Percentiles rank a stretch among this genome's conserved stretches.
Conservation (phyloP, 495 filamentous ascomycete species). For the Pyronema omphalodes region DNA sequence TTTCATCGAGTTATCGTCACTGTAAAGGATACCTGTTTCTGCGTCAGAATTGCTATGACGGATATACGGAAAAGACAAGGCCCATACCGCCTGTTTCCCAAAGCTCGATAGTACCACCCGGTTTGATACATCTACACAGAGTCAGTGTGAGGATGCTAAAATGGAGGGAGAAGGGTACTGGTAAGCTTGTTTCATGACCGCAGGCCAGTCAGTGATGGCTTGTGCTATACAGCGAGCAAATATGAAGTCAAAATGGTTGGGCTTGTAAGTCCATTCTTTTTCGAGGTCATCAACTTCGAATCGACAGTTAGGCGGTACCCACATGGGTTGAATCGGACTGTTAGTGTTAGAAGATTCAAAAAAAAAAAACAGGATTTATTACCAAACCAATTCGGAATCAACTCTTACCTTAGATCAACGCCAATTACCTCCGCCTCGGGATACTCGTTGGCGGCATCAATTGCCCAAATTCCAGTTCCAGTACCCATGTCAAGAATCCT, state of each 20-base stretch:
- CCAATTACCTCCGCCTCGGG: no score
- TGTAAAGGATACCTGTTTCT: background rate
- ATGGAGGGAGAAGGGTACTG: background rate
- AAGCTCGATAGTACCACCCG: background rate
- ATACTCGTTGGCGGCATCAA: background rate
- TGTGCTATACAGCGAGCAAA: background rate
- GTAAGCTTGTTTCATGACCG: background rate
- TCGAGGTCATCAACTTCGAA: conserved; percentile 41
- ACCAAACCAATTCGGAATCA: no score
- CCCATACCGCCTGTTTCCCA: background rate
- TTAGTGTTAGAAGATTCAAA: background rate
- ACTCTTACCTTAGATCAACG: no score
- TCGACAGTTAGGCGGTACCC: conserved; percentile 29
- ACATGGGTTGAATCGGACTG: background rate
- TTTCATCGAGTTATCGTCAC: background rate
- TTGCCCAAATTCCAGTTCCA: background rate
- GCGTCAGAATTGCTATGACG: no score
- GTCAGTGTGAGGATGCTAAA: background rate
- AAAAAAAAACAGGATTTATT: background rate
- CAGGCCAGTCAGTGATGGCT: background rate
- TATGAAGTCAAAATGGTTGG: conserved; percentile 2
- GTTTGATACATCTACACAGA: background rate
- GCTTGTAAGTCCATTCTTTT: conserved; percentile 34
- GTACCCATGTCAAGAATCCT: background rate
- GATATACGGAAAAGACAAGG: no score